Percentiles rank a stretch among this genome's conserved stretches.
Conservation (phyloP, 2,329 filamentous ascomycete genomes). For the Neophaeococcomyces mojaviensis region DNA sequence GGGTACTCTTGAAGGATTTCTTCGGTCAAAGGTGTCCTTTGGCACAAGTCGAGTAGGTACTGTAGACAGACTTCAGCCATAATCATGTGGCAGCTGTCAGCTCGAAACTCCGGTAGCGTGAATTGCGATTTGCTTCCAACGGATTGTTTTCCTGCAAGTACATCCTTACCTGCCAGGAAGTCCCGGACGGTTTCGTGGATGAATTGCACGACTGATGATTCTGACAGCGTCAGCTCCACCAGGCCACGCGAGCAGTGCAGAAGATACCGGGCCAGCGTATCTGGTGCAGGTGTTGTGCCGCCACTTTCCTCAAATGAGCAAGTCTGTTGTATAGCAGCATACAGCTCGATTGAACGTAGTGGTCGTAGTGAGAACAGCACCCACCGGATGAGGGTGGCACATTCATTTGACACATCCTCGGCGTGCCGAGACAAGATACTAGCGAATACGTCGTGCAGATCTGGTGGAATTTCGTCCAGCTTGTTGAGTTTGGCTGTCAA, state of each 20-base stretch:
- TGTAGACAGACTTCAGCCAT: conserved; percentile 11
- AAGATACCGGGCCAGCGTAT: conserved; percentile 54
- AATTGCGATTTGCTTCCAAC: conserved; percentile 58
- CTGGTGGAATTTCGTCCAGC: too few species aligned
- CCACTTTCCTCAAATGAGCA: too few species aligned
- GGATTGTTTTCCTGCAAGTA: conserved; percentile 59
- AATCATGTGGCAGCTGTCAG: conserved; percentile 6
- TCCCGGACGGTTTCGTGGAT: conserved; percentile 36
- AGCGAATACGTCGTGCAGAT: too few species aligned
- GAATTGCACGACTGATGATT: conserved; percentile 37
- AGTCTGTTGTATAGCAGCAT: too few species aligned
- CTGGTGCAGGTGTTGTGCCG: too few species aligned
- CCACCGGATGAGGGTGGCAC: too few species aligned
- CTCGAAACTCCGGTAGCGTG: not conserved
- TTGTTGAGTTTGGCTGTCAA: too few species aligned
- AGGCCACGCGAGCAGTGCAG: conserved; percentile 45
- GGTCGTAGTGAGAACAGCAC: too few species aligned
- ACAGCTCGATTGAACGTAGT: too few species aligned
- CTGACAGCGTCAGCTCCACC: conserved; percentile 22
- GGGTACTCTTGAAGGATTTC: conserved; percentile 3
- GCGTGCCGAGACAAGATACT: too few species aligned
- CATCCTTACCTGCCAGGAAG: conserved; percentile 56
- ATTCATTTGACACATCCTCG: too few species aligned
- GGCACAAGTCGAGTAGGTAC: conserved; percentile 8
- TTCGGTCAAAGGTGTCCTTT: conserved; percentile 4